Evolutionary conservation across 129 eudicot genomes (phyloP).

Genomic region (Ambrosia trifida): DNA sequence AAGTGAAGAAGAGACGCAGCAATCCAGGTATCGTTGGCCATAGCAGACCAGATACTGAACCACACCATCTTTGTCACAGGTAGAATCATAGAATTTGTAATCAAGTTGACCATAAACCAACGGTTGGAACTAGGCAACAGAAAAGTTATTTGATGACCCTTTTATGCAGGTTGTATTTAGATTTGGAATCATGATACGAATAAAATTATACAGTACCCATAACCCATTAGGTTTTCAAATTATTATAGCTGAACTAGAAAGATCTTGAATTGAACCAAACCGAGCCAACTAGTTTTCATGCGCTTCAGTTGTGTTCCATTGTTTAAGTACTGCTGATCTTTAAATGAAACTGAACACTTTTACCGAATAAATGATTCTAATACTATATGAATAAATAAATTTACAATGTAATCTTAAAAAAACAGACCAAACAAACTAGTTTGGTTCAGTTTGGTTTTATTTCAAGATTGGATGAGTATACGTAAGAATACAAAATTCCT

Average conservation of each 20-base stretch:
- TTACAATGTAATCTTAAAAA: not conserved
- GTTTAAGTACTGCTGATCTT: not conserved
- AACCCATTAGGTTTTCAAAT: not conserved
- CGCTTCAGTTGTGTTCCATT: not conserved
- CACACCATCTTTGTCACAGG: constrained; percentile 60
- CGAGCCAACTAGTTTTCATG: not conserved
- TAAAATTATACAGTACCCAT: not conserved
- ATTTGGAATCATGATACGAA: not conserved
- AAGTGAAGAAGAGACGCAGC: constrained; percentile 77
- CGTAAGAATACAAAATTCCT: not conserved
- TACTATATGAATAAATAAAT: not conserved
- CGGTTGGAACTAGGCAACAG: constrained; percentile 33
- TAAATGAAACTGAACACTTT: not conserved
- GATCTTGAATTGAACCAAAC: constrained; percentile 14
- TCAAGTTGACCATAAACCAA: constrained; percentile 59
- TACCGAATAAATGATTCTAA: not conserved
- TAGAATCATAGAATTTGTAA: constrained; percentile 41
- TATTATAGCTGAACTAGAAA: not conserved
- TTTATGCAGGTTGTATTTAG: not conserved
- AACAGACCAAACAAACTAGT: not conserved
- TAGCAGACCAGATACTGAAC: constrained; percentile 58
- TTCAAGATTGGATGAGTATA: constrained; percentile 14
- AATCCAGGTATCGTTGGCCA: constrained; percentile 64
- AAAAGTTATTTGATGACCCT: constrained; percentile 25
- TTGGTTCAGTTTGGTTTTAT: constrained; percentile 9